Base-by-base conservation (phyloP, 176 grass and related monocot genomes). In the Avena insularis region DNA sequence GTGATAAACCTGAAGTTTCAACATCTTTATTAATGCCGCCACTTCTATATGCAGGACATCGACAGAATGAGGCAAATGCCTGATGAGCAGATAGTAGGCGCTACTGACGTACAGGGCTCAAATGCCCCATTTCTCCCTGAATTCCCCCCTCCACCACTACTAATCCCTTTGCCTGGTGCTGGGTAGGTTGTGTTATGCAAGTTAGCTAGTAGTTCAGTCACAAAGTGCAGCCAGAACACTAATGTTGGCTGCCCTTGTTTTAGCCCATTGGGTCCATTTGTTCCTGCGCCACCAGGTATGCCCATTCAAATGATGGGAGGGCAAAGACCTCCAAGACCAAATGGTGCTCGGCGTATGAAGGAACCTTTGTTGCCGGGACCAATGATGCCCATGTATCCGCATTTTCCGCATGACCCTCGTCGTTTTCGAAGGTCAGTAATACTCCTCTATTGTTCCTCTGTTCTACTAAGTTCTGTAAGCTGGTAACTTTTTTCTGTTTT, bases 191-290 rank as follows among this genome's bases (percentile, higher is more conserved):
- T 47, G 57, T 77, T 58, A 84, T 83, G 33, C 64, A 19, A 49
- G 0, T 88, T 48, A 73, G 12, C 65, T 53, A 85, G 10, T 81
- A 54, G 78, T 79, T 90, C 57, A 45, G 57, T 80, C 65, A 78
- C 20, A 53, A 71, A n/a, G 35, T 87, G 33, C 67, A 74, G 16
- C 13, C 59, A 5, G 58, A 83, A 36, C 84, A 12, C 78, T 87
- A 83, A 85, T n/a, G 49, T 43, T 81, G 67, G 64, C 33, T 78
- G 15, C 83, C 68, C 76, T 72, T 15, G 85, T 68, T 87, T 85
- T 74, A 98, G 95, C 57, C 91, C 86, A 20, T 81, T 95, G 78
- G 93, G 95, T 59, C 93, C 96, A 81, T 98, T 98, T 89, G 86
- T 98, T 83, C 96, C 96, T 85, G 86, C 79, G 20, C 86, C 84